Evolutionary conservation across 2,329 filamentous ascomycete genomes (phyloP).

Genomic region (Paramyrothecium roridum): DNA sequence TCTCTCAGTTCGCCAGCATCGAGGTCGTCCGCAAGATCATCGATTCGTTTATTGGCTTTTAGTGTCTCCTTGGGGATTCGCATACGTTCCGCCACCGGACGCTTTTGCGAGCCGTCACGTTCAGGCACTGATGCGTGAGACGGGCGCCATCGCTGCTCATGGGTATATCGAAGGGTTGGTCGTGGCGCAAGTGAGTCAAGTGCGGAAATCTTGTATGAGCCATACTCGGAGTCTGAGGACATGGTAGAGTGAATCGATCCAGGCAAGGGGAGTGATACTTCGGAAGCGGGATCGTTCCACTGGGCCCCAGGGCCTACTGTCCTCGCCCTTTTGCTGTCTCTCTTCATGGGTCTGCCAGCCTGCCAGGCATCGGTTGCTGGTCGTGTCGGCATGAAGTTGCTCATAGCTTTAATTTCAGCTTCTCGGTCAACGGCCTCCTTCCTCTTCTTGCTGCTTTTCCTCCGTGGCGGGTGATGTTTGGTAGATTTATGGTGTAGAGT

Average conservation of each 20-base stretch:
- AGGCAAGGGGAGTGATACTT: conserved; percentile 70
- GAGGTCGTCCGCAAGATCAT: conserved; percentile 78
- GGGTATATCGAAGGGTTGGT: conserved; percentile 75
- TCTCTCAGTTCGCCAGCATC: conserved; percentile 82
- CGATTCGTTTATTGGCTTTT: conserved; percentile 59
- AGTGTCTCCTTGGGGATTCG: conserved; percentile 60
- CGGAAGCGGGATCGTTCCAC: conserved; percentile 62
- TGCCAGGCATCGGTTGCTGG: conserved; percentile 57
- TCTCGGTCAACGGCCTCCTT: conserved; percentile 75
- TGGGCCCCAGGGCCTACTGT: conserved; percentile 47
- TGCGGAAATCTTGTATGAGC: conserved; percentile 74
- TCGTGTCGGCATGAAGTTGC: conserved; percentile 63
- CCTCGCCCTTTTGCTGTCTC: conserved; percentile 64
- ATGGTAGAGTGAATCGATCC: conserved; percentile 75
- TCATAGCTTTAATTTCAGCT: conserved; percentile 86
- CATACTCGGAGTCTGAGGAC: conserved; percentile 69
- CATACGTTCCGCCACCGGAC: conserved; percentile 46
- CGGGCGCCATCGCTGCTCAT: conserved; percentile 57
- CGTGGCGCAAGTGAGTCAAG: conserved; percentile 81
- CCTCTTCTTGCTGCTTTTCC: conserved; percentile 74
- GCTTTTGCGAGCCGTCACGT: conserved; percentile 47
- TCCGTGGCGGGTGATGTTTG: conserved; percentile 57
- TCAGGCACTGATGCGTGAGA: conserved; percentile 42
- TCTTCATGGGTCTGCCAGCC: conserved; percentile 56
- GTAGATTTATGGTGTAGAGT: conserved; percentile 62